These are phyloP conservation scores for Phytophthora crassamura DNA, from an alignment of 352 stramenopile species.

Conservation along the genomic window DNA sequence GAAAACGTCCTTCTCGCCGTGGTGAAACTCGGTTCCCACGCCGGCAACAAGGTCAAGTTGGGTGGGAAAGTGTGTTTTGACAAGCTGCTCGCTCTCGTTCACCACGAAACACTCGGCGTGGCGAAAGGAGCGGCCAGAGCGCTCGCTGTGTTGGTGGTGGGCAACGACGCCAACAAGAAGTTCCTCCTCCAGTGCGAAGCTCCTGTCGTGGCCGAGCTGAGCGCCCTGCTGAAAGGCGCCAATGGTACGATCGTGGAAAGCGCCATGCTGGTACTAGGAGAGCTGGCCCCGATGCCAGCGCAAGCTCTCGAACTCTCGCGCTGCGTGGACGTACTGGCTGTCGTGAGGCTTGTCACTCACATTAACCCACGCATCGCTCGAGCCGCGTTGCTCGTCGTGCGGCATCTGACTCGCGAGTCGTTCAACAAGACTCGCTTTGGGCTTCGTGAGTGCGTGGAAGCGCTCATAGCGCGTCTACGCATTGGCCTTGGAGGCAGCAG, in stretches of 20 bases:
- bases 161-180: slow-evolving; percentile 77
- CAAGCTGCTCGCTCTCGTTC: slow-evolving; percentile 65
- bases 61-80: slow-evolving; percentile 79
- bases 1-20: slow-evolving; percentile 76
- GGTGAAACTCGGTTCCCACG: slow-evolving; percentile 71
- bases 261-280: slow-evolving; percentile 72
- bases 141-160: slow-evolving; percentile 67
- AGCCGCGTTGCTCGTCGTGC: slow-evolving; percentile 57
- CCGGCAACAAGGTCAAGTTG: slow-evolving; percentile 83
- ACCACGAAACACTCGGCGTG: slow-evolving; percentile 71
- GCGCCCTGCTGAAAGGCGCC: slow-evolving; percentile 60
- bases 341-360: slow-evolving; percentile 70
- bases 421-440: slow-evolving; percentile 85
- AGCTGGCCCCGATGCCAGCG: slow-evolving; percentile 63
- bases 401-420: slow-evolving; percentile 75
- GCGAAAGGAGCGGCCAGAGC: slow-evolving; percentile 66
- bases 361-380: slow-evolving; percentile 65
- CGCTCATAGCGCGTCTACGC: slow-evolving; percentile 54
- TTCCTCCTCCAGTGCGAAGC: slow-evolving; percentile 68
- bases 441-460: slow-evolving; percentile 58
- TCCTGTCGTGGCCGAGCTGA: slow-evolving; percentile 61
- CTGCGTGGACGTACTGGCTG: slow-evolving; percentile 62
- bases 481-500: slow-evolving; percentile 21
- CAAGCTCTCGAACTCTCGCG: slow-evolving; percentile 79
- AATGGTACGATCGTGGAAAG: slow-evolving; percentile 79